Evolutionary conservation across 2,329 filamentous ascomycete species (phyloP), one percentile per base, ranked within the genome.

Genomic region (Xylariaceae sp.): DNA sequence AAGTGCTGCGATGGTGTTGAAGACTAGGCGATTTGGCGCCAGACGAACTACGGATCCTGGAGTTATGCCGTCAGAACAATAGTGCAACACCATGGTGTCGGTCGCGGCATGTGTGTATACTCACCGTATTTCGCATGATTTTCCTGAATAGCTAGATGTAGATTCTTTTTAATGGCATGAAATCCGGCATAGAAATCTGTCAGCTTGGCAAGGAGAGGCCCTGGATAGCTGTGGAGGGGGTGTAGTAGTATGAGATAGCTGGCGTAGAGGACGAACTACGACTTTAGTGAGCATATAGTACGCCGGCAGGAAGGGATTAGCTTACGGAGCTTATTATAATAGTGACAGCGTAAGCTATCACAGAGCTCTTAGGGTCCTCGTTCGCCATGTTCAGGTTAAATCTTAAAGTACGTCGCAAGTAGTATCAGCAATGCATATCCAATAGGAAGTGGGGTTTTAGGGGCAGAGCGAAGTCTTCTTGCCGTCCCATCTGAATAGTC

Each of bases 1-100:
- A 6, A 59, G 12, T 39, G 52, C 56, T n/a, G 37, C 43, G 1
- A 46, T 17, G 0, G 52, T 36, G 11, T 59, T 56, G 52, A 56
- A 56, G 21, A 56, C 33, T 21, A 49, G 29, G 14, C 41, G 33
- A 33, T 53, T 44, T 28, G 47, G 57, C 17, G 36, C 52, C 17
- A 46, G 28, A 5, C 56, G 44, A 3, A 56, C 28, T 12, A 55
- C 46, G 9, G 51, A 19, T 16, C 52, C 45, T 55, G 16, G n/a
- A 16, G 12, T 3, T 28, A 34, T 12, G 19, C 9, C 4, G 12
- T 43, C 11, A 50, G 12, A 34, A 11, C 31, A 19, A 7, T 51
- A 31, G 16, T 31, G 4, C 4, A 33, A 26, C 14, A 4, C 7
- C 12, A 17, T 33, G 28, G 3, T 26, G 2, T 17, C 23, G 9